Base-by-base conservation (phyloP, 1,139 yeast species). In the Suhomyces taliae region DNA sequence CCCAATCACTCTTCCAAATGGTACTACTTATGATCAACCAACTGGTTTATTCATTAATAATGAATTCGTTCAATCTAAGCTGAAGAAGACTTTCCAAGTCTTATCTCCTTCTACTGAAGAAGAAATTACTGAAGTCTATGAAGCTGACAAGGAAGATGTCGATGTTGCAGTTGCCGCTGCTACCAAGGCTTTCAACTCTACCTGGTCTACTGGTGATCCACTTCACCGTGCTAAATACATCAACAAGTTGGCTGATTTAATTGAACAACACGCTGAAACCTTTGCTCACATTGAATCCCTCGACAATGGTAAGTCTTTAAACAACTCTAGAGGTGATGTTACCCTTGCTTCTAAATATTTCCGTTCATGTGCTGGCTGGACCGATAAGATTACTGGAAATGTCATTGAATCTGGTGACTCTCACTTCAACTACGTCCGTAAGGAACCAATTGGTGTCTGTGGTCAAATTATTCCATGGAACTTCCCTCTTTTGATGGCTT, bases 1-100 rank as follows among this genome's bases (percentile, higher is more conserved):
- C 43, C 70, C 69, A 33, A 66, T 85, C 52, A 80, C 74, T 10
- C 75, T 85, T 38, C 90, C 90, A 53, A 83, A 81, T 56, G 89
- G 89, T 39, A 54, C 69, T 34, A 72, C 53, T 36, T 57, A 56
- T 44, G 72, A 75, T 41, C 89, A 56, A 46, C 60, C 60, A 27
- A 61, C 59, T 9, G 61, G 61, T 32, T 52, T 57, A 43, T 57
- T 57, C 50, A 56, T 56, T 48, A 55, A 57, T 50, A 57, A 57
- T 51, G 59, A 57, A 44, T 57, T 57, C 34, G 56, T 54, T 19
- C 44, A 48, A 19, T 55, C 61, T 32, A 41, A 44, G 44, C 45
- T 44, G 29, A 51, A 48, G 34, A 46, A 55, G 42, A 54, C 54
- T n/a, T 46, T 57, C 45, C 45, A 44, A 15, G 57, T 55, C 8